These are phyloP conservation scores for Globisporangium ultimum DNA, from an alignment of 352 stramenopile species.

Conservation along the genomic window DNA sequence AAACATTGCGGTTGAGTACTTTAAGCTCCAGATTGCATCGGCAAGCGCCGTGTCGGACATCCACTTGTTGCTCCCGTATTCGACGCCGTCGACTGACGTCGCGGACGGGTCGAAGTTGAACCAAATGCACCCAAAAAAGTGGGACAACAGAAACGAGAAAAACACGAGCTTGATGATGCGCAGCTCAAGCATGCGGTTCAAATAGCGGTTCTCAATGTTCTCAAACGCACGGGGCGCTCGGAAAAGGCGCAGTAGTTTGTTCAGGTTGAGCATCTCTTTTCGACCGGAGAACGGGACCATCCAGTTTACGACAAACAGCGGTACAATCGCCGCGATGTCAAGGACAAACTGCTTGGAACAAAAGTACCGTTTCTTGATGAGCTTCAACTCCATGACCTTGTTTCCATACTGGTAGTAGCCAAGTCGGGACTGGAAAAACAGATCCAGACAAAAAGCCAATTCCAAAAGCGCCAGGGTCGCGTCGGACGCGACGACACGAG, in stretches of 20 bases:
- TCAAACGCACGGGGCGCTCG: conserved; percentile 15
- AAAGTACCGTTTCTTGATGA: conserved; percentile 40
- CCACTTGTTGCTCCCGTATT: conserved; percentile 2
- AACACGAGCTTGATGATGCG: conserved; percentile 48
- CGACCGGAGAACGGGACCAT: conserved; percentile 15
- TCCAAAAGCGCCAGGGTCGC: conserved; percentile 34
- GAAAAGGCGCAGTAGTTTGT: conserved; percentile 51
- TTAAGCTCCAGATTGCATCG: conserved; percentile 3
- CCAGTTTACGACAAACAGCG: conserved; percentile 53
- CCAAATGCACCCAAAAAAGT: conserved; percentile 58
- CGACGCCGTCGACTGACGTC: conserved; percentile 1
- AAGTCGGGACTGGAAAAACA: conserved; percentile 42
- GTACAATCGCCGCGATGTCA: conserved; percentile 35
- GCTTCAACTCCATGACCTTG: conserved; percentile 50
- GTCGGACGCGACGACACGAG: too few relatives aligned
- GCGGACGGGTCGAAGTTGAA: conserved; percentile 42
- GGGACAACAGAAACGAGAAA: conserved; percentile 35
- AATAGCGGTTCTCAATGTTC: conserved; percentile 34
- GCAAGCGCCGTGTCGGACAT: conserved; percentile 7
- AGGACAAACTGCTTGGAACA: conserved; percentile 27
- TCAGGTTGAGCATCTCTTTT: conserved; percentile 41
- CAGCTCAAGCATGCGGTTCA: conserved; percentile 38
- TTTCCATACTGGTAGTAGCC: conserved; percentile 69
- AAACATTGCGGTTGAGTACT: conserved; percentile 46
- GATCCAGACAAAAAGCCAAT: conserved; percentile 36